Conservation (phyloP, 495 filamentous ascomycete genomes). For the Bombardia bombarda region DNA sequence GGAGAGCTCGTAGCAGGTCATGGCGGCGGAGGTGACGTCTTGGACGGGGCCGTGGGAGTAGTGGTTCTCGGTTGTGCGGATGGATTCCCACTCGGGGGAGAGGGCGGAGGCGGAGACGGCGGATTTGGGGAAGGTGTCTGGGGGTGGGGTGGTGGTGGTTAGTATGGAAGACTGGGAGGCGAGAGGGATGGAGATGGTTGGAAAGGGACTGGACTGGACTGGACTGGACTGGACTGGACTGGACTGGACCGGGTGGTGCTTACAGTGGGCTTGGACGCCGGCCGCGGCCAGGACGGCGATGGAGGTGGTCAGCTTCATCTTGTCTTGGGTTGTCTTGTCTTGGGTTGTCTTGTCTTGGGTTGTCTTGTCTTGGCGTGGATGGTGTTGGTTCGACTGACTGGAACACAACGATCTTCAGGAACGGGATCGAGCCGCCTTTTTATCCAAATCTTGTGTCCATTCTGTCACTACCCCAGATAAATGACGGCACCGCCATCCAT, state of each 20-base stretch:
- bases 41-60: constrained; percentile 28
- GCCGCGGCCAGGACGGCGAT: constrained; percentile 25
- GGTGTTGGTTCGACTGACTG: neutral
- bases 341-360: neutral
- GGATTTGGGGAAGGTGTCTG: constrained; percentile 21
- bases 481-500: too few relatives aligned
- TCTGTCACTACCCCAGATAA: too few relatives aligned
- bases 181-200: too few relatives aligned
- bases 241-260: constrained; percentile 1
- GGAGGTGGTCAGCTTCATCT: constrained; percentile 27
- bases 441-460: too few relatives aligned
- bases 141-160: too few relatives aligned
- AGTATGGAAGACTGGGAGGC: too few relatives aligned
- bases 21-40: constrained; percentile 30
- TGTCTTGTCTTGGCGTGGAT: neutral
- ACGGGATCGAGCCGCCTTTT: too few relatives aligned
- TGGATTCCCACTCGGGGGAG: constrained; percentile 33
- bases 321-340: neutral
- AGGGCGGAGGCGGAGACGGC: constrained; percentile 20
- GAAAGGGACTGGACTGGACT: neutral
- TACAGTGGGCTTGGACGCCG: constrained; percentile 32
- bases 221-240: too few relatives aligned
- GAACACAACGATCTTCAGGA: too few relatives aligned
- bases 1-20: constrained; percentile 34
- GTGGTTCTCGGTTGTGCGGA: constrained; percentile 40